Evolutionary conservation across 2,329 filamentous ascomycete genomes (phyloP).

Genomic region (Colletotrichum aenigma): DNA sequence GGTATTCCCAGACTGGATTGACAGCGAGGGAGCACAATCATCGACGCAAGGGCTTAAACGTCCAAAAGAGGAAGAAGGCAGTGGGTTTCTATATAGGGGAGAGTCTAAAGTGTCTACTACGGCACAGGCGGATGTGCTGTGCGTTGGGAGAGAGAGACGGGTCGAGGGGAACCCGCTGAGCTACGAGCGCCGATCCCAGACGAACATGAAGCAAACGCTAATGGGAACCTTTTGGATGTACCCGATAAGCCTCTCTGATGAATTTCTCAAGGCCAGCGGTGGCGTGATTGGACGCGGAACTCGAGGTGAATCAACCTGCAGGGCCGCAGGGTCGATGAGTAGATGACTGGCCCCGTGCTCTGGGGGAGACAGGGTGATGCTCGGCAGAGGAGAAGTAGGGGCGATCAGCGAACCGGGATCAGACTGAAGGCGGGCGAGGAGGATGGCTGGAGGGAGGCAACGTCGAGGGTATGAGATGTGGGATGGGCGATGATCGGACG

Average conservation of each 20-base stretch:
- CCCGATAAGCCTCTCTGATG: neutral
- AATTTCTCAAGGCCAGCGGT: neutral
- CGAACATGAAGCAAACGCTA: constrained; percentile 24
- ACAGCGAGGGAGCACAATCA: constrained; percentile 13
- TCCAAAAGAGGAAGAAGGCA: constrained; percentile 11
- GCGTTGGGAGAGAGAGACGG: neutral
- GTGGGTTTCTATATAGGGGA: constrained; percentile 24
- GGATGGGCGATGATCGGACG: constrained; percentile 8
- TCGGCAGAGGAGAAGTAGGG: neutral
- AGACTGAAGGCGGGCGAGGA: neutral
- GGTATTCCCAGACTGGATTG: constrained; percentile 18
- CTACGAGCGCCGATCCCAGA: constrained; percentile 20
- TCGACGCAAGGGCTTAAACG: neutral
- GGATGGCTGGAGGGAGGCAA: neutral
- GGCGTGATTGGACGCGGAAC: constrained; percentile 3
- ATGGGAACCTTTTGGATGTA: neutral
- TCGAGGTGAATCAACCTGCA: neutral
- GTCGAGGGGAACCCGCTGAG: constrained; percentile 6
- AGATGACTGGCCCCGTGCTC: neutral
- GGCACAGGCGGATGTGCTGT: neutral
- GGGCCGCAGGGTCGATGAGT: neutral
- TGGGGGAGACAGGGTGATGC: constrained; percentile 7
- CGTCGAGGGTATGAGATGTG: neutral
- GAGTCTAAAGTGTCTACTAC: constrained; percentile 15
- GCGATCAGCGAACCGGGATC: constrained; percentile 10